These are phyloP conservation scores for Endogone sp. DNA, from an alignment of 192 early-diverging fungal genomes.

Conservation along the genomic window DNA sequence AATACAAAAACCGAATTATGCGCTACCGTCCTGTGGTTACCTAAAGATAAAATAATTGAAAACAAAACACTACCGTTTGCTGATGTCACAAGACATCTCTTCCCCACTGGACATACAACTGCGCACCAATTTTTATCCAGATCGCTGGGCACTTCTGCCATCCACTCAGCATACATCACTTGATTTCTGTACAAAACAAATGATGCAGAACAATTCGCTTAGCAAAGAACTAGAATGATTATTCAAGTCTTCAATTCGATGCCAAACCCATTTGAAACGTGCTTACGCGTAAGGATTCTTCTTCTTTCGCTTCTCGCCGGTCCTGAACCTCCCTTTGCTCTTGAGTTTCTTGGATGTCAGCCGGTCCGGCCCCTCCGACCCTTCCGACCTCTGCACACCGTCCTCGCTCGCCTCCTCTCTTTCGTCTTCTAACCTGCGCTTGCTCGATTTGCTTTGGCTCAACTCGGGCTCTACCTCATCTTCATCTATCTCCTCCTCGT, in stretches of 20 bases:
- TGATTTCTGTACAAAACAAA: slow-evolving; percentile 35
- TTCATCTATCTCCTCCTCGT: slow-evolving; percentile 15
- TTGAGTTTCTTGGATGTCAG: background rate
- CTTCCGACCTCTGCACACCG: background rate
- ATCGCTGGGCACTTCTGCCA: slow-evolving; percentile 45
- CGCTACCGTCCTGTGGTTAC: slow-evolving; percentile 17
- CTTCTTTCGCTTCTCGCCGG: slow-evolving; percentile 4
- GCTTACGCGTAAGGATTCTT: background rate
- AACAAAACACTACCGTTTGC: slow-evolving; percentile 34
- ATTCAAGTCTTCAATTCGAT: too few species aligned
- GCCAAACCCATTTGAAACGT: too few species aligned
- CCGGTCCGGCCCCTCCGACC: background rate
- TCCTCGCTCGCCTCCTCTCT: slow-evolving; percentile 10
- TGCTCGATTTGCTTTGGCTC: slow-evolving; percentile 17
- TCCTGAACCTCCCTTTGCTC: slow-evolving; percentile 1
- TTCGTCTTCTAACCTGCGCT: slow-evolving; percentile 15
- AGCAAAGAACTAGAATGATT: too few species aligned
- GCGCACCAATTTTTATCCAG: slow-evolving; percentile 45
- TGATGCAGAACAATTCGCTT: background rate
- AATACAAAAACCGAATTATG: too few species aligned
- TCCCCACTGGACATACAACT: slow-evolving; percentile 50
- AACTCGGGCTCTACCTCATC: background rate
- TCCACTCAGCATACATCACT: slow-evolving; percentile 52
- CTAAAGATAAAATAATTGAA: too few species aligned
- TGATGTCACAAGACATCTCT: slow-evolving; percentile 51